Conservation (phyloP, 257 asterid species). For the Plantago ovata region DNA sequence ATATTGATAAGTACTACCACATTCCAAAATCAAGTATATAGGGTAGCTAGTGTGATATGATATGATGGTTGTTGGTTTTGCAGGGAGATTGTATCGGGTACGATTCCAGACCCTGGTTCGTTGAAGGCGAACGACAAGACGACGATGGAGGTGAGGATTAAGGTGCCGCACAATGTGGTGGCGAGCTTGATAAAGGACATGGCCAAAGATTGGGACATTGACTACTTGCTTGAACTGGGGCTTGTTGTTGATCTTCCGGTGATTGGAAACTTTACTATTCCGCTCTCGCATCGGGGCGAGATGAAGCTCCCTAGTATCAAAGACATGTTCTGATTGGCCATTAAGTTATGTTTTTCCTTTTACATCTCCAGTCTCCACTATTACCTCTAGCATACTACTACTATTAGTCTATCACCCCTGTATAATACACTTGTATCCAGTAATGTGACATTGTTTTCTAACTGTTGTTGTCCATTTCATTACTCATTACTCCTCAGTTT, state of each 20-base stretch:
- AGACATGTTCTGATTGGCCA: conserved; percentile 30
- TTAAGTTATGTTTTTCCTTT: too few species aligned
- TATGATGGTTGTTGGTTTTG: too few species aligned
- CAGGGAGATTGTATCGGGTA: conserved; percentile 68
- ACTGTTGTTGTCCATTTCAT: too few species aligned
- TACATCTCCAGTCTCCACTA: too few species aligned
- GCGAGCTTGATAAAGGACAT: conserved; percentile 62
- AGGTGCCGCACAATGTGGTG: conserved; percentile 62
- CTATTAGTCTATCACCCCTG: too few species aligned
- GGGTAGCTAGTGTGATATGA: too few species aligned
- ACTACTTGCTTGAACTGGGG: conserved; percentile 44
- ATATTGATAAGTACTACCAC: too few species aligned
- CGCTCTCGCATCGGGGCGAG: conserved; percentile 58
- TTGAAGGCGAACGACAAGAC: conserved; percentile 59
- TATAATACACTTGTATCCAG: too few species aligned
- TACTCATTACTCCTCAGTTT: too few species aligned
- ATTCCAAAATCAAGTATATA: too few species aligned
- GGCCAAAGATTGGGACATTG: conserved; percentile 76
- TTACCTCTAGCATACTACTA: too few species aligned
- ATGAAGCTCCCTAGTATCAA: conserved; percentile 66
- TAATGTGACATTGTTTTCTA: too few species aligned
- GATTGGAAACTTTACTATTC: conserved; percentile 59
- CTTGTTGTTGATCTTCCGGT: conserved; percentile 71
- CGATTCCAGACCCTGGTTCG: conserved; percentile 77
- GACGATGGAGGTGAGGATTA: conserved; percentile 40